Base-by-base conservation (phyloP, 2,329 filamentous ascomycete genomes). In the Gremmenia infestans region DNA sequence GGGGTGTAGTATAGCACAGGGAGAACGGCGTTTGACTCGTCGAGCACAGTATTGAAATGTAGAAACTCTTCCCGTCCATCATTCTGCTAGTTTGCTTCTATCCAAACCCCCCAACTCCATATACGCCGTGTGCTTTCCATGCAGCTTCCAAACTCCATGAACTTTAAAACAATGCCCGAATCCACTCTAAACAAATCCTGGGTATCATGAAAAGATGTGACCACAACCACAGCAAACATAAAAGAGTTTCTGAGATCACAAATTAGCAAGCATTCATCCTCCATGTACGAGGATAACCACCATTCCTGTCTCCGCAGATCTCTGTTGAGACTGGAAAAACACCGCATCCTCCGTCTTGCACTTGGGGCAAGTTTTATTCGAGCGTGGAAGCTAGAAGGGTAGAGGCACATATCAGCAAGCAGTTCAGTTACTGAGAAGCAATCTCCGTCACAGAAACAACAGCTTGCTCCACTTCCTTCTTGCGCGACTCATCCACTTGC, bases 241-340 rank as follows among this genome's bases (percentile, higher is more conserved):
- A 72, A 93, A 93, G 48, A 94, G 76, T 91, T 91, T 92, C 90
- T 94, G 65, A 5, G 11, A 8, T 19, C 8, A 39, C 37, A 5
- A 3, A 56, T 74, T 60, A 73, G 67, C 57, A 53, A 55, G 5
- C 19, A 23, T 52, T 50, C 25, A 42, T 28, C 9, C 5, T 47
- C 23, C 48, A 51, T 15, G 6, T 39, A 17, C 8, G 50, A 17
- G 54, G 15, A 57, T 52, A 68, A 88, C 80, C 75, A 97, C 94
- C 94, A 99, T 99, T 77, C 94, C 94, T 46, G 94, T 99, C 74
- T 97, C 92, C 49, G 91, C 90, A 65, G 88, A 96, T 74, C 94
- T 88, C 78, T 97, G 92, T 72, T 99, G 94, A 60, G 92, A 97
- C 77, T 99, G 94, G 79, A 99, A 99, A 77, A 96, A 99, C 58